Evolutionary conservation across 192 early-diverging fungal genomes (phyloP), one percentile per base, ranked within the genome.

Genomic region (Coemansia sp.): DNA sequence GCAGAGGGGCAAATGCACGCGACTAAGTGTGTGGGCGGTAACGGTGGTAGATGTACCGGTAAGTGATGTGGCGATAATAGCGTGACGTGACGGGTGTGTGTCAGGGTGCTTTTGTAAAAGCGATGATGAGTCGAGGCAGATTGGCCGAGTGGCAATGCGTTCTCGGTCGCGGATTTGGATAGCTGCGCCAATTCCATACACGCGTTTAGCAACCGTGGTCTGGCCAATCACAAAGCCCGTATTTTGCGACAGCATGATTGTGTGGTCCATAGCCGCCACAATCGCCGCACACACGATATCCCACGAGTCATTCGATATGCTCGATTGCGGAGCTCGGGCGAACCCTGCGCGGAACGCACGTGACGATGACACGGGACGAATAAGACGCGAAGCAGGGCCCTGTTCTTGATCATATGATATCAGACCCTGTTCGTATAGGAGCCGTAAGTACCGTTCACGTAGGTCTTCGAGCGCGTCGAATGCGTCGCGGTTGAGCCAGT

Each of bases 401-500:
- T 42, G 10, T 11, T 0, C 11, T n/a, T n/a, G 40, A 11, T 42
- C 40, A 15, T 42, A 42, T 15, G 40, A 4, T 5, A 42, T n/a
- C 40, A 42, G 9, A 0, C 40, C 40, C 4, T 42, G 40, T 5
- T 42, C 40, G 15, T 15, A 20, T 0, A 77, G 49, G 19, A 71
- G n/a, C 3, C 61, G 31, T 15, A 77, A 23, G 22, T 71, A 71
- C 52, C 71, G 69, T 28, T 77, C 69, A 36, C 69, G 64, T 31
- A 50, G 60, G 31, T 77, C 65, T 36, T 77, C 74, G 1, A 77
- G 28, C 57, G 52, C 23, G 40, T 71, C 69, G 5, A 77, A 36
- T 3, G 60, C 58, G 21, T 64, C 69, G 21, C 50, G 46, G 49
- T 48, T 62, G 4, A 77, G 36, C 5, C 61, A 26, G 25, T 57